These are phyloP conservation scores for Mucor velutinosus DNA, from an alignment of 371 early-diverging fungal genomes.

Conservation along the genomic window DNA sequence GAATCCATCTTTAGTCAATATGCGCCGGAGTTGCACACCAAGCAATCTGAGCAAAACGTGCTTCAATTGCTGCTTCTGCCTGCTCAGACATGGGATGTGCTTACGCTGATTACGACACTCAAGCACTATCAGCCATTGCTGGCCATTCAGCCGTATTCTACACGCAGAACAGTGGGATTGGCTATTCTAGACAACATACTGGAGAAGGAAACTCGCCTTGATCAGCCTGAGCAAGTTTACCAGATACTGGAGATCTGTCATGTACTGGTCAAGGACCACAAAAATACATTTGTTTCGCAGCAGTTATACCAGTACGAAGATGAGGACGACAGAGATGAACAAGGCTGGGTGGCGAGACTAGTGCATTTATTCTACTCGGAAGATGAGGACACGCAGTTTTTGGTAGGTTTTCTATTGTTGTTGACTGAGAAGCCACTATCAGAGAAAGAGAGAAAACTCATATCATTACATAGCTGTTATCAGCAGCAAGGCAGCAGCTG, in stretches of 20 bases:
- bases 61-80: slow-evolving; percentile 73
- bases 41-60: slow-evolving; percentile 63
- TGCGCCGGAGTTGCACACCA: slow-evolving; percentile 61
- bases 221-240: slow-evolving; percentile 77
- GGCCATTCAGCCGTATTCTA: slow-evolving; percentile 75
- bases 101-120: slow-evolving; percentile 34
- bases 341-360: slow-evolving; percentile 73
- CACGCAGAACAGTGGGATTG: slow-evolving; percentile 81
- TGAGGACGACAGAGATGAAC: slow-evolving; percentile 16
- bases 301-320: slow-evolving; percentile 8
- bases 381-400: slow-evolving; percentile 74
- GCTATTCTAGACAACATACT: slow-evolving; percentile 71
- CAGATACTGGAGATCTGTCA: slow-evolving; percentile 82
- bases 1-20: slow-evolving; percentile 59
- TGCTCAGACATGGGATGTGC: slow-evolving; percentile 34
- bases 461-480: slow-evolving; percentile 53
- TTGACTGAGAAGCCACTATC: not conserved
- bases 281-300: slow-evolving; percentile 49
- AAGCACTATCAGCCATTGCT: slow-evolving; percentile 79
- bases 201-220: slow-evolving; percentile 68
- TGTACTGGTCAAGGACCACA: slow-evolving; percentile 78
- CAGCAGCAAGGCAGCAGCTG: slow-evolving; percentile 79
- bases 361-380: slow-evolving; percentile 78
- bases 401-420: slow-evolving; percentile 39
- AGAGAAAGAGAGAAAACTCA: not conserved